These are phyloP conservation scores for Verticillium albo-atrum DNA, from an alignment of 2,329 filamentous ascomycete genomes.

Conservation along the genomic window DNA sequence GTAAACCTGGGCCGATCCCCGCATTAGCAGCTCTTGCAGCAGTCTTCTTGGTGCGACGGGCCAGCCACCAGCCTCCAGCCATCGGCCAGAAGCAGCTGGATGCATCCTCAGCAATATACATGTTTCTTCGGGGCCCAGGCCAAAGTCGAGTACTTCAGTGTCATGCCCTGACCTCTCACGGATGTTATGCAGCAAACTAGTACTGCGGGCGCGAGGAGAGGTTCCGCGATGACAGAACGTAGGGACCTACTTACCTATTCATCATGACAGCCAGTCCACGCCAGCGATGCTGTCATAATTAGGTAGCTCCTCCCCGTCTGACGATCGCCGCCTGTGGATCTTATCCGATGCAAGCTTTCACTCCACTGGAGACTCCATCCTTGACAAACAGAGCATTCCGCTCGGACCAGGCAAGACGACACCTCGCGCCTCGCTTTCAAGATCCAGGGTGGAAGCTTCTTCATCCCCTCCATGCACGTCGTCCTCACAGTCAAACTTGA, in stretches of 20 bases:
- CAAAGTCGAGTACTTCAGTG: too few relatives aligned
- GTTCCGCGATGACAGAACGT: background rate
- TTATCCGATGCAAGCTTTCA: background rate
- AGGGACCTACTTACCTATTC: background rate
- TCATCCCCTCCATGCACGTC: too few relatives aligned
- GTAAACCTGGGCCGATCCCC: background rate
- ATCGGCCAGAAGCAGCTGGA: background rate
- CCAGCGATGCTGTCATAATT: background rate
- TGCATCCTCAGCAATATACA: background rate
- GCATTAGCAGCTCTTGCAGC: background rate
- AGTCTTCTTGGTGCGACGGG: background rate
- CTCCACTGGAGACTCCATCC: background rate
- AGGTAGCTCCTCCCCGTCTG: background rate
- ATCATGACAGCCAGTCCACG: too few relatives aligned
- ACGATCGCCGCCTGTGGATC: background rate
- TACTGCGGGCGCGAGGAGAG: background rate
- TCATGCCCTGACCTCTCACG: background rate
- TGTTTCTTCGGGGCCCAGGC: background rate
- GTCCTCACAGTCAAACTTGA: too few relatives aligned
- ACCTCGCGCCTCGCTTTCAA: background rate
- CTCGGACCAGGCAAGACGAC: background rate
- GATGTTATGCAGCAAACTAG: background rate
- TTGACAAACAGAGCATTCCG: background rate
- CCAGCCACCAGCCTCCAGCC: background rate
- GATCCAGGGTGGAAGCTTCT: too few relatives aligned